Evolutionary conservation across 768 basidiomycete genomes (phyloP).

Genomic region (Trametes meyenii): DNA sequence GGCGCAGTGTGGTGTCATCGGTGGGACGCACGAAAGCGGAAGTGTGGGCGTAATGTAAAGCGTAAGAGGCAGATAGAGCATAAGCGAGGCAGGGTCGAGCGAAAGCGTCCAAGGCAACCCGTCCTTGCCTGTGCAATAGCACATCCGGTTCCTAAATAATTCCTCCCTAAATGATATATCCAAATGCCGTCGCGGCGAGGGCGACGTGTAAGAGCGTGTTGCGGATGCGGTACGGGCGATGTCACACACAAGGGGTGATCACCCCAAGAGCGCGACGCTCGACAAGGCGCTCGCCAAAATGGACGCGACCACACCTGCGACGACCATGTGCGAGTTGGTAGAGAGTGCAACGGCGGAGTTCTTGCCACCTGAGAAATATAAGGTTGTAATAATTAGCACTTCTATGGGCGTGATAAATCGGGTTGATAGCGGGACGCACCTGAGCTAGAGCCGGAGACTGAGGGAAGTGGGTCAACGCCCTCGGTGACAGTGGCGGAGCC

Average conservation of each 20-base stretch:
- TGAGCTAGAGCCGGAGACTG: slow-evolving; percentile 2
- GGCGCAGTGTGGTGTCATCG: no score
- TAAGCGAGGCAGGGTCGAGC: no score
- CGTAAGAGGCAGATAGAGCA: no score
- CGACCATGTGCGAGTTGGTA: background rate
- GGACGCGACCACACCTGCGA: slow-evolving; percentile 8
- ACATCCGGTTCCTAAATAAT: no score
- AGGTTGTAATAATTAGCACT: background rate
- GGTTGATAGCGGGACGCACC: background rate
- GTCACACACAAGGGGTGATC: background rate
- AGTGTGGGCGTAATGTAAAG: no score
- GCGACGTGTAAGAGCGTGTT: background rate
- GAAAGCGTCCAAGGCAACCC: no score
- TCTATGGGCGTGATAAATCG: background rate
- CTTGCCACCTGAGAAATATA: background rate
- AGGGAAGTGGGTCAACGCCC: slow-evolving; percentile 26
- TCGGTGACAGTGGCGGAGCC: slow-evolving; percentile 25
- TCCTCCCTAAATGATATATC: no score
- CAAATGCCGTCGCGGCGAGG: background rate
- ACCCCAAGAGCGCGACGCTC: slow-evolving; percentile 14
- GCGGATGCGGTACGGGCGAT: background rate
- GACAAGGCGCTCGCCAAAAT: slow-evolving; percentile 15
- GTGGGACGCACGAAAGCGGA: no score
- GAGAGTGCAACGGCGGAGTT: background rate
- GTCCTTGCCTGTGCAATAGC: no score